Evolutionary conservation across 2,329 filamentous ascomycete species (phyloP).

Genomic region (Ceratocystis cacaofunesta): DNA sequence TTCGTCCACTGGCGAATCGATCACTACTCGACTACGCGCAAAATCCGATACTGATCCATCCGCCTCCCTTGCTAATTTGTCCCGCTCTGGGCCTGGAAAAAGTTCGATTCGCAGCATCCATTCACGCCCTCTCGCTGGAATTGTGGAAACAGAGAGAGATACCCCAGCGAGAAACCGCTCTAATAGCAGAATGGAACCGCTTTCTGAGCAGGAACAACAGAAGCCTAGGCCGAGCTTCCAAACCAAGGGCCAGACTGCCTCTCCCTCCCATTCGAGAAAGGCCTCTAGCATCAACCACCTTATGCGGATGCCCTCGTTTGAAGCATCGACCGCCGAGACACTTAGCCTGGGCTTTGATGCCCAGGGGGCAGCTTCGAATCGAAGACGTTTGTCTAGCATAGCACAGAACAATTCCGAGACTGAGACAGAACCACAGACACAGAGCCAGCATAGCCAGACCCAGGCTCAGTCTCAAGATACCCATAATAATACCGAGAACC

Average conservation of each 20-base stretch:
- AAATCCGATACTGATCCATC: conserved; percentile 29
- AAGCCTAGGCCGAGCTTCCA: neutral
- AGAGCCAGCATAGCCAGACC: neutral
- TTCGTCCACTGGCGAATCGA: conserved; percentile 46
- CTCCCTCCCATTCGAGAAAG: neutral
- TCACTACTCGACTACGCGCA: conserved; percentile 37
- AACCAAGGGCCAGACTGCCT: neutral
- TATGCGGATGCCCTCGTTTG: conserved; percentile 9
- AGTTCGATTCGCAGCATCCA: conserved; percentile 36
- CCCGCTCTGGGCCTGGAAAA: conserved; percentile 41
- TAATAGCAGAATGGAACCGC: conserved; percentile 12
- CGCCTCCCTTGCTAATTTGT: conserved; percentile 24
- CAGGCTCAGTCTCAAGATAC: neutral
- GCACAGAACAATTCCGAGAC: neutral
- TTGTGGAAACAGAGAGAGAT: conserved; percentile 40
- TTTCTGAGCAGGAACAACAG: conserved; percentile 10
- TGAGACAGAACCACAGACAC: neutral
- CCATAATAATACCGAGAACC: neutral
- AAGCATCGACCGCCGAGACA: conserved; percentile 10
- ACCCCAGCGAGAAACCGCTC: neutral
- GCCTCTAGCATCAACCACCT: conserved; percentile 1
- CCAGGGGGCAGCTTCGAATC: conserved; percentile 3
- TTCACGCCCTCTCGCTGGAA: conserved; percentile 39
- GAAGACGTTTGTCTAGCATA: neutral
- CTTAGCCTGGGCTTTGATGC: conserved; percentile 9